A percentile compares a stretch with the other conserved stretches of the same genome.
Evolutionary conservation across 345 rosid genomes (phyloP).

Genomic region (Eucalyptus curtisii): DNA sequence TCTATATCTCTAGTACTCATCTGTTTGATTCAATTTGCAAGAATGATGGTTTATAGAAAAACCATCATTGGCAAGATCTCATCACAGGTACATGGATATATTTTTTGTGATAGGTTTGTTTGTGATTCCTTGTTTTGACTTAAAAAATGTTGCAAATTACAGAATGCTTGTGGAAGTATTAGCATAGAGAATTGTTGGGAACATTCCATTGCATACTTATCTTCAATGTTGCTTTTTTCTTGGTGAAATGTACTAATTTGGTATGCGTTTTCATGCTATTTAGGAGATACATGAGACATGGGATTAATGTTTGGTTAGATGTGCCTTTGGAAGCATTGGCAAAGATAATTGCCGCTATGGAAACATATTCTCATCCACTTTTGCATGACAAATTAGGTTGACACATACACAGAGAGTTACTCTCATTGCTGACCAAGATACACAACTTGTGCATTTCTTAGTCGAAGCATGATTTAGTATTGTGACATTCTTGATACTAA

Average conservation of each 20-base stretch:
- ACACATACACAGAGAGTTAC: conserved; percentile 37
- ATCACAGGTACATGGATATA: conserved; percentile 53
- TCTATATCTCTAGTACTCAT: not conserved
- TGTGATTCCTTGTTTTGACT: not conserved
- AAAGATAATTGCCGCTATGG: conserved; percentile 73
- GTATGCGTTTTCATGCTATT: not conserved
- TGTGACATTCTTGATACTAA: not conserved
- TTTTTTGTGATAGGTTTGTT: conserved; percentile 71
- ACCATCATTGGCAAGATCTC: conserved; percentile 73
- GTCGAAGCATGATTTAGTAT: not conserved
- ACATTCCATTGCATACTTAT: not conserved
- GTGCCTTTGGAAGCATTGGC: conserved; percentile 93
- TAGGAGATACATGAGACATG: conserved; percentile 72
- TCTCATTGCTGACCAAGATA: not conserved
- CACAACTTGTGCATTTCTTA: not conserved
- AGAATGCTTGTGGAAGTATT: not conserved
- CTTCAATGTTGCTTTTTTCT: not conserved
- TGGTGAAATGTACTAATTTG: not conserved
- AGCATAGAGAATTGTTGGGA: not conserved
- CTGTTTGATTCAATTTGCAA: conserved; percentile 13
- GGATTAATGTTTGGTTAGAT: conserved; percentile 85
- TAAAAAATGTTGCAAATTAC: not conserved
- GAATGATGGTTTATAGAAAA: conserved; percentile 98
- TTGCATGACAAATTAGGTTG: conserved; percentile 52
- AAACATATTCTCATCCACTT: conserved; percentile 73